phyloP scores from a whole-genome alignment of 805 yeast species.

The Starmerella apicola region DNA sequence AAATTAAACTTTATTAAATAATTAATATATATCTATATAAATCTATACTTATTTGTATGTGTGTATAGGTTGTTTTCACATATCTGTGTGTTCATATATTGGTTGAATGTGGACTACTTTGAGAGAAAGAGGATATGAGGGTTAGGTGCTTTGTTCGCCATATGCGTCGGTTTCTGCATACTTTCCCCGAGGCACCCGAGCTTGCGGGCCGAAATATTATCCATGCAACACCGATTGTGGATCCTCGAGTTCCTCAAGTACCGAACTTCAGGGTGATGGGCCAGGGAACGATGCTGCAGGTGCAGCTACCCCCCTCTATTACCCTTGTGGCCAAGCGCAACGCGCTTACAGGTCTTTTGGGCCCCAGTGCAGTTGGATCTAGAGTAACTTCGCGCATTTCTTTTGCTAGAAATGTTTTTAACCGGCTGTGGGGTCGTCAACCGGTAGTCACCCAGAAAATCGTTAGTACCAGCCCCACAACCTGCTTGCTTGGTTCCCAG shows the following conservation, averaged over 20 bases:
- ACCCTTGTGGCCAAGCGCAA: slow-evolving; percentile 18
- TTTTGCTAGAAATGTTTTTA: slow-evolving; percentile 13
- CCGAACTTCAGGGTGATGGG: slow-evolving; percentile 26
- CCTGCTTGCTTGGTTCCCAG: slow-evolving; percentile 15
- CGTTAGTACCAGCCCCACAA: slow-evolving; percentile 17
- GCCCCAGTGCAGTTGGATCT: slow-evolving; percentile 8
- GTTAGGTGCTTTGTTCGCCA: too few relatives aligned
- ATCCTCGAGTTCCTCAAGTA: slow-evolving; percentile 15
- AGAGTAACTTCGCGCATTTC: slow-evolving; percentile 13
- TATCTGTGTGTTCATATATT: too few relatives aligned
- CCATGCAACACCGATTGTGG: slow-evolving; percentile 17
- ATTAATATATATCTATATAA: too few relatives aligned
- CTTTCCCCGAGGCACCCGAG: slow-evolving; percentile 19
- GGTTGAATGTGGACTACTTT: too few relatives aligned
- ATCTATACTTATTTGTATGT: too few relatives aligned
- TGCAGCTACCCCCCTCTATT: slow-evolving; percentile 47
- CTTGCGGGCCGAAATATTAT: slow-evolving; percentile 16
- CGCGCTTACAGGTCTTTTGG: slow-evolving; percentile 18
- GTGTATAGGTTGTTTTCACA: too few relatives aligned
- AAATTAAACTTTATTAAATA: too few relatives aligned
- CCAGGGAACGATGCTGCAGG: slow-evolving; percentile 87
- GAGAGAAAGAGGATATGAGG: too few relatives aligned
- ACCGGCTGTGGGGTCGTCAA: slow-evolving; percentile 18
- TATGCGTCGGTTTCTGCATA: slow-evolving; percentile 17
- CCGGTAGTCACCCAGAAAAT: slow-evolving; percentile 19